Percentiles rank a stretch among this genome's conserved stretches.
These are phyloP conservation scores for Candida gorgasii DNA, from an alignment of 805 yeast genomes.

Conservation along the genomic window DNA sequence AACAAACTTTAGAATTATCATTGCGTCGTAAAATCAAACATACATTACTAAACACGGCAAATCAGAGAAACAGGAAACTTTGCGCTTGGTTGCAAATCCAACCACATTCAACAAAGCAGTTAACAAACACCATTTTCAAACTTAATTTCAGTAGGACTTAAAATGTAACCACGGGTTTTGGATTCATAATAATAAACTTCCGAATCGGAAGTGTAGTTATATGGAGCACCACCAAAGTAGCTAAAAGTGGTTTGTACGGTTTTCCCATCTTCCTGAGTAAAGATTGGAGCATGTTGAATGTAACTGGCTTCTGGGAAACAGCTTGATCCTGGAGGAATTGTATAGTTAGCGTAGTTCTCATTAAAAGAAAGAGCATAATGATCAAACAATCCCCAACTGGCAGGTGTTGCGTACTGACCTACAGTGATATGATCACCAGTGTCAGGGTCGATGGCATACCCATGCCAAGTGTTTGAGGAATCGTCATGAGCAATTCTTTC, in stretches of 20 bases:
- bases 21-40: no score
- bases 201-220: background rate
- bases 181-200: background rate
- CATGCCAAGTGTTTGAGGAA: slow-evolving; percentile 14
- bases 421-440: slow-evolving; percentile 8
- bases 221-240: background rate
- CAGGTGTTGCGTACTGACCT: slow-evolving; percentile 14
- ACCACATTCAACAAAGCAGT: no score
- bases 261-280: background rate
- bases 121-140: slow-evolving; percentile 3
- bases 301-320: slow-evolving; percentile 8
- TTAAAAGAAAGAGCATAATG: slow-evolving; percentile 3
- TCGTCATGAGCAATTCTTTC: slow-evolving; percentile 2
- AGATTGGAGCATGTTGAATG: slow-evolving; percentile 12
- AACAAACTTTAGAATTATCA: no score
- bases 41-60: no score
- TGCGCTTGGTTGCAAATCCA: no score
- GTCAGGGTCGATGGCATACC: slow-evolving; percentile 13
- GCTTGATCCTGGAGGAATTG: background rate
- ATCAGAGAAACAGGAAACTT: no score
- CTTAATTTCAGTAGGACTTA: background rate
- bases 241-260: background rate
- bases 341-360: slow-evolving; percentile 9
- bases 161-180: background rate
- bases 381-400: slow-evolving; percentile 8